Base-by-base conservation (phyloP, 129 eudicot genomes). In the Helianthus tuberosus region DNA sequence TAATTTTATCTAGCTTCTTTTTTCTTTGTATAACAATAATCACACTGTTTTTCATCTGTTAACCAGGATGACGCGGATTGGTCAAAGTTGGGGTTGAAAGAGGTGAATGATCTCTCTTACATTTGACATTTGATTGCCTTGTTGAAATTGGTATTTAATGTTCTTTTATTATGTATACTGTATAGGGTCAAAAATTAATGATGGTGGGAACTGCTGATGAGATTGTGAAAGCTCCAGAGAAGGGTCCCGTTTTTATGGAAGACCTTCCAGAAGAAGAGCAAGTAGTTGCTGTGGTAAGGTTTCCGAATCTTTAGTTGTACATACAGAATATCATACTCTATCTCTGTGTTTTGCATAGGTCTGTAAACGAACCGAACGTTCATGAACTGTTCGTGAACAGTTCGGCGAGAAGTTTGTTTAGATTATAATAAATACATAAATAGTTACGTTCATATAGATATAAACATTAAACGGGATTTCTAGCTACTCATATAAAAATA, bases 171-270 rank as follows among this genome's bases (percentile, higher is more conserved):
- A 78, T 60, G 11, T 75, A 14, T 61, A 94, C 76, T 60, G 11
- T 75, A 14, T 61, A 94, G 98, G 97, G 98, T 75, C 98, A 94
- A 78, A 88, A 86, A 50, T 68, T 94, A 76, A 94, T 94, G 98
- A 94, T 94, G 98, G 91, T 94, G 93, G 98, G 98, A 80, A 94
- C 98, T 77, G 96, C 96, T 47, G 98, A 94, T 73, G 98, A 94
- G 84, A 82, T 94, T 63, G 84, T 94, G 23, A 90, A 94, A 84
- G 97, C 97, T 67, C 98, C 98, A 36, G 98, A 94, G 84, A 94
- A 94, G 85, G 96, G 91, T 16, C 86, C 96, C 43, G 87, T 94
- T 69, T 94, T 94, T 80, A 84, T 88, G 73, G 98, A 94, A 79
- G 98, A 94, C 75, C 87, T 94, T 75, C 98, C 98, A 61, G 98